Percentiles rank a stretch among this genome's conserved stretches.
These are phyloP conservation scores for Secale cereale DNA, from an alignment of 176 grass and related monocot species.

Conservation along the genomic window DNA sequence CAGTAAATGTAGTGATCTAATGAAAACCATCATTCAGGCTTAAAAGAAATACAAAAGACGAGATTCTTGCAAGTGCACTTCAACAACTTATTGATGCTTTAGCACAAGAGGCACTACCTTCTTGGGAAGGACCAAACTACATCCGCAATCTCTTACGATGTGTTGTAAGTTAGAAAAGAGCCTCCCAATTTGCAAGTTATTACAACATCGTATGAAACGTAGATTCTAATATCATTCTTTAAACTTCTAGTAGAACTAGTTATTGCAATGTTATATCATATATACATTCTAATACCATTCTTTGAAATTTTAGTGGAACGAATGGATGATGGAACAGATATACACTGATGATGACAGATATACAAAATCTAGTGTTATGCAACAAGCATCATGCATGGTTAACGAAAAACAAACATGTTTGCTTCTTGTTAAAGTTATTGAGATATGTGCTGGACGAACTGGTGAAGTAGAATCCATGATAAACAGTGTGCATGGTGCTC, in stretches of 20 bases:
- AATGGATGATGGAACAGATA: slow-evolving; percentile 52
- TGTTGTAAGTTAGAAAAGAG: slow-evolving; percentile 33
- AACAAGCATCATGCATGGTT: neutral
- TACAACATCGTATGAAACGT: neutral
- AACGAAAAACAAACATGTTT: slow-evolving; percentile 33
- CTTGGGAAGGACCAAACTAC: neutral
- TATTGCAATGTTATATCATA: neutral
- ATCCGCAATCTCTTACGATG: slow-evolving; percentile 6
- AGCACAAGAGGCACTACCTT: slow-evolving; percentile 14
- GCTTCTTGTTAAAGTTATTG: slow-evolving; percentile 54
- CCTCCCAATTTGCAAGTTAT: neutral
- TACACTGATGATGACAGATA: neutral
- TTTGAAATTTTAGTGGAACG: slow-evolving; percentile 47
- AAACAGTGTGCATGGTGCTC: neutral
- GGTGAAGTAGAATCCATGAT: neutral
- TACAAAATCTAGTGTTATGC: neutral
- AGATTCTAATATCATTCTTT: neutral
- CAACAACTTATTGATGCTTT: slow-evolving; percentile 30
- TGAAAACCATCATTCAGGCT: slow-evolving; percentile 11
- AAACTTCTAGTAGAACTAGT: neutral
- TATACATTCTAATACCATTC: neutral
- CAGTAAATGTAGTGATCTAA: neutral
- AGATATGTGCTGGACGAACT: slow-evolving; percentile 56
- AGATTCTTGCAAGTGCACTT: slow-evolving; percentile 31
- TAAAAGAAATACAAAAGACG: slow-evolving; percentile 11